Percentiles rank a stretch among this genome's conserved stretches.
Conservation (phyloP, 1,284 basidiomycete species). For the Trichosporon inkin region DNA sequence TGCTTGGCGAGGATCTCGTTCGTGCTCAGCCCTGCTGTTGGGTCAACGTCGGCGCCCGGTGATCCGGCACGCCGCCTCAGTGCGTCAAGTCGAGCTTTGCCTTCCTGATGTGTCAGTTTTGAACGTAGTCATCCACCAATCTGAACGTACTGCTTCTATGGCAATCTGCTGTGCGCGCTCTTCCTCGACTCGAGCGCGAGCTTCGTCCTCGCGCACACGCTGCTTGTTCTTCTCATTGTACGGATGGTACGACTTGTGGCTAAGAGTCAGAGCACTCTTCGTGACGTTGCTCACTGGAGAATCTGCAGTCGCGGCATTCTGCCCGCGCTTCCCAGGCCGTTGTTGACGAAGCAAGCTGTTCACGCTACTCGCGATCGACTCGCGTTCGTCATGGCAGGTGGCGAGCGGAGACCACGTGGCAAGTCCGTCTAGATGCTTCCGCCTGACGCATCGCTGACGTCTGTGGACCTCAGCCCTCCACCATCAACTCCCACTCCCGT, state of each 20-base stretch:
- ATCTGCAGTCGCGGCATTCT: slow-evolving; percentile 49
- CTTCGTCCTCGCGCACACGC: slow-evolving; percentile 50
- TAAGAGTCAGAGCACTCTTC: slow-evolving; percentile 14
- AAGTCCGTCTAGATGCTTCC: slow-evolving; percentile 9
- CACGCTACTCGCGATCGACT: not conserved
- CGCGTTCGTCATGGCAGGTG: not conserved
- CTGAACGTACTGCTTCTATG: slow-evolving; percentile 38
- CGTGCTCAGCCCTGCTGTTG: not conserved
- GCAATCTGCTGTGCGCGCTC: slow-evolving; percentile 36
- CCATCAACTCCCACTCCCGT: not conserved
- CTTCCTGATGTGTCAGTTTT: slow-evolving; percentile 26
- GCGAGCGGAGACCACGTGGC: not conserved
- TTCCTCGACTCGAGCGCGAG: slow-evolving; percentile 41
- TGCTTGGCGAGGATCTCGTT: slow-evolving; percentile 16
- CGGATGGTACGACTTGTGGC: slow-evolving; percentile 52
- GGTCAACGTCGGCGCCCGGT: slow-evolving; percentile 16
- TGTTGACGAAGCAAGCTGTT: too few relatives aligned
- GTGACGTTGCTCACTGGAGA: slow-evolving; percentile 33
- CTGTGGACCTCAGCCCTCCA: slow-evolving; percentile 8
- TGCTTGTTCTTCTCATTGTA: slow-evolving; percentile 52
- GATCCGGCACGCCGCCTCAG: slow-evolving; percentile 41
- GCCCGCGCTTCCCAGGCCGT: not conserved
- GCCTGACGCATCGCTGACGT: slow-evolving; percentile 17
- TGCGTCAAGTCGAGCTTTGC: slow-evolving; percentile 35
- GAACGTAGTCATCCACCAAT: not conserved